Evolutionary conservation across 306 rosid species (phyloP).

Genomic region (Dicorynia guianensis): DNA sequence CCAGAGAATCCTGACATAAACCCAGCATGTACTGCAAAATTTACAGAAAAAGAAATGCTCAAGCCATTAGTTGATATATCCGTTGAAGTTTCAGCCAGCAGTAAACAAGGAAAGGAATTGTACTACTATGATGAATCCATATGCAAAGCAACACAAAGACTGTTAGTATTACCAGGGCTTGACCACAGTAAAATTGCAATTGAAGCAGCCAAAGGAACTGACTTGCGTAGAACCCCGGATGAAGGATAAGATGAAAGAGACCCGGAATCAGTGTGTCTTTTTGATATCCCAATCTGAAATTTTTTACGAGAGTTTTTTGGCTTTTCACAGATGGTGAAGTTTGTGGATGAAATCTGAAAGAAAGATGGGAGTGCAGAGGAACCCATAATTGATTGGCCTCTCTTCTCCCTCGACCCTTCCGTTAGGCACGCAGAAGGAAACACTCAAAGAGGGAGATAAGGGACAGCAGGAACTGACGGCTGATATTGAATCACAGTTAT

Average conservation of each 20-base stretch:
- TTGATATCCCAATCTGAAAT: slow-evolving; percentile 37
- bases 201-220: slow-evolving; percentile 81
- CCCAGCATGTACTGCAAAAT: slow-evolving; percentile 81
- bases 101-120: neutral
- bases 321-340: slow-evolving; percentile 34
- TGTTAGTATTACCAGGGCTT: slow-evolving; percentile 60
- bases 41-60: slow-evolving; percentile 19
- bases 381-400: slow-evolving; percentile 59
- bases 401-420: slow-evolving; percentile 25
- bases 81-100: slow-evolving; percentile 1
- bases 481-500: slow-evolving; percentile 25
- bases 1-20: slow-evolving; percentile 86
- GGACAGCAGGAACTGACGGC: slow-evolving; percentile 41
- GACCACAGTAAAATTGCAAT: slow-evolving; percentile 76
- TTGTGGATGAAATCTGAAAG: slow-evolving; percentile 47
- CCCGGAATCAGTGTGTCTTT: slow-evolving; percentile 29
- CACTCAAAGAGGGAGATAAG: slow-evolving; percentile 35
- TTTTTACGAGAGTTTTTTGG: slow-evolving; percentile 37
- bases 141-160: neutral
- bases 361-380: slow-evolving; percentile 62
- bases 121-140: neutral
- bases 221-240: slow-evolving; percentile 53
- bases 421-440: neutral
- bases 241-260: slow-evolving; percentile 42
- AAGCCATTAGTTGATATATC: neutral